Evolutionary conservation across 2,329 filamentous ascomycete genomes (phyloP), one percentile per base, ranked within the genome.

Genomic region (Colletotrichum spaethianum): DNA sequence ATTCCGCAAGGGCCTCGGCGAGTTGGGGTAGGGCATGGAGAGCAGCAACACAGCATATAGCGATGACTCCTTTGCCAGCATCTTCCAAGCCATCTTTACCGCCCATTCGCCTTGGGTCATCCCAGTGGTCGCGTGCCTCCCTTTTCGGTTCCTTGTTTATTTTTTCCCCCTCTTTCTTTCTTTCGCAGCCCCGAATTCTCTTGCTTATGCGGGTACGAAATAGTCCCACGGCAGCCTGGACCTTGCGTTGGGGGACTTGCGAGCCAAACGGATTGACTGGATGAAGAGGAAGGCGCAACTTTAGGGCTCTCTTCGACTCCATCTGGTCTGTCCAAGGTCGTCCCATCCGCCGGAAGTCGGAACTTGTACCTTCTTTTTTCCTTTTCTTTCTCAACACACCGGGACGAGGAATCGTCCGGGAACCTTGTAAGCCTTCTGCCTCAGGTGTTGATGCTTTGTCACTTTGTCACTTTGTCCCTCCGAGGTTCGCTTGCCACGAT

Each of bases 321-420:
- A 31, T 57, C 42, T 36, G 9, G 23, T 38, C n/a, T 53, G 9
- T 18, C 12, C 69, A 60, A 59, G 65, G 64, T 55, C 69, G 40
- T 59, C 53, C 59, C 59, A 72, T 63, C 52, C 36, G 42, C 57
- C 65, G 65, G 65, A 69, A 63, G 36, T 63, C 69, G 65, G 65
- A 60, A 69, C 36, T 33, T 31, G 38, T 67, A 53, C 42, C 64
- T 31, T 40, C n/a, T 62, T 57, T 28, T 20, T 57, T 26, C 16
- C 33, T 26, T 14, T 57, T 18, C n/a, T n/a, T 28, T 7, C 36
- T 20, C 38, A 63, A 38, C 46, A 36, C 53, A 52, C 6, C 18
- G 18, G 8, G 44, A 52, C 48, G 46, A 20, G 48, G 23, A 52
- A 62, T 40, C 14, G 31, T 40, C 36, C 12, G 33, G 14, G n/a